phyloP scores from a whole-genome alignment of 31 red algal genomes.

The Endocladia muricata region DNA sequence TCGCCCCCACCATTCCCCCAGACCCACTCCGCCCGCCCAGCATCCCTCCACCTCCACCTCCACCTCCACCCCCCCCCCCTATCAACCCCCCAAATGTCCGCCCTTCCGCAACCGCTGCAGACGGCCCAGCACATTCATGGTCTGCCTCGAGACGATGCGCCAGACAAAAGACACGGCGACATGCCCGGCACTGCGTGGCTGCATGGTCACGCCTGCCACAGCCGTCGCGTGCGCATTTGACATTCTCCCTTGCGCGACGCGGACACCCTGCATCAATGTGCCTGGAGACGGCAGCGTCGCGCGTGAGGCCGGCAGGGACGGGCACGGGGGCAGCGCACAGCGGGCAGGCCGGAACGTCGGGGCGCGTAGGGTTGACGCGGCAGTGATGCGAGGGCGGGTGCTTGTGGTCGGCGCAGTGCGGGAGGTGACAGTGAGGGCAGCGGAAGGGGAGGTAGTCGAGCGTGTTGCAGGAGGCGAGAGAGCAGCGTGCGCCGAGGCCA shows the following conservation, averaged over 20 bases:
- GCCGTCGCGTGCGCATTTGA: constrained; percentile 21
- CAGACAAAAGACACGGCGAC: constrained; percentile 36
- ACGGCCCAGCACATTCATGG: constrained; percentile 36
- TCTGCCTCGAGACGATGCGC: constrained; percentile 42
- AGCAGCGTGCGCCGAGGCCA: constrained; percentile 47
- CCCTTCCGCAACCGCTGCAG: too few relatives aligned
- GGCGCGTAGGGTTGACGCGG: neutral
- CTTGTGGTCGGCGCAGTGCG: constrained; percentile 24
- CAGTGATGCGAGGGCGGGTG: constrained; percentile 16
- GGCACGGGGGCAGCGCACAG: constrained; percentile 43
- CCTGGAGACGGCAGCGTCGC: constrained; percentile 38
- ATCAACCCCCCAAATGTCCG: too few relatives aligned
- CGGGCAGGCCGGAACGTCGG: constrained; percentile 47
- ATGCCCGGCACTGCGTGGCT: constrained; percentile 34
- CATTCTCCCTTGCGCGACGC: constrained; percentile 25
- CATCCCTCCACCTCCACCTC: too few relatives aligned
- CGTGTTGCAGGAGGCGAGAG: constrained; percentile 33
- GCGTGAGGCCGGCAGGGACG: constrained; percentile 16
- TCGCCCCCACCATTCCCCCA: too few relatives aligned
- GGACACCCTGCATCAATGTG: constrained; percentile 50
- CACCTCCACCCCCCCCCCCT: too few relatives aligned
- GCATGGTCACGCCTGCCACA: constrained; percentile 35
- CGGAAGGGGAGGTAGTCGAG: constrained; percentile 48
- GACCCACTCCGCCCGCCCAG: too few relatives aligned
- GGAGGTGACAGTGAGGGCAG: constrained; percentile 13